A percentile compares a stretch with the other conserved stretches of the same genome.
phyloP scores from a whole-genome alignment of 306 rosid genomes.

The Dicorynia guianensis region DNA sequence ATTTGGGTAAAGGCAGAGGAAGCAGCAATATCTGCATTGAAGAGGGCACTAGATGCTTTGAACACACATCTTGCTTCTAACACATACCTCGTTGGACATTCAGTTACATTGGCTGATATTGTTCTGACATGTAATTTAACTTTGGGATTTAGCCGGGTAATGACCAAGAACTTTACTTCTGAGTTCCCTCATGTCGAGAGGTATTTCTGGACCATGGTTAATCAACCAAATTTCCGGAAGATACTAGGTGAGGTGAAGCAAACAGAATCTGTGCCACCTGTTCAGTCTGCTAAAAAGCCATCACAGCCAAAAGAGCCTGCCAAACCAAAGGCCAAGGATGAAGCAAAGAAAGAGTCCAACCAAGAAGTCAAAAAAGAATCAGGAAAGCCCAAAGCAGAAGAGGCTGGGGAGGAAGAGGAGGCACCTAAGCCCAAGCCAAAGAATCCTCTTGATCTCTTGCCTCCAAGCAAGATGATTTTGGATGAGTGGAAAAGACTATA shows the following conservation, averaged over 20 bases:
- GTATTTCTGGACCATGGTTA: conserved; percentile 76
- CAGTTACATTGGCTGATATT: conserved; percentile 68
- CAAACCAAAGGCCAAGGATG: conserved; percentile 55
- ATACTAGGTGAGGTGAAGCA: conserved; percentile 68
- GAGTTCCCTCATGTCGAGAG: conserved; percentile 79
- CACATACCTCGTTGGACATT: conserved; percentile 71
- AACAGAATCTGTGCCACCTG: conserved; percentile 51
- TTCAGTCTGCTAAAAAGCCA: conserved; percentile 60
- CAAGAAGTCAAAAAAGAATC: conserved; percentile 38
- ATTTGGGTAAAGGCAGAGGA: conserved; percentile 61
- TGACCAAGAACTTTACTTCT: conserved; percentile 63
- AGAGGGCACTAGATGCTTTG: conserved; percentile 62
- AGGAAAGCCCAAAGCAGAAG: conserved; percentile 43
- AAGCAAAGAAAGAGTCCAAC: conserved; percentile 57
- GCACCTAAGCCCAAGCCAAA: conserved; percentile 74
- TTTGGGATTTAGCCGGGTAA: conserved; percentile 39
- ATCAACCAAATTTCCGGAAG: conserved; percentile 68
- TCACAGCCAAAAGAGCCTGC: conserved; percentile 54
- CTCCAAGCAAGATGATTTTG: conserved; percentile 70
- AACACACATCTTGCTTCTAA: conserved; percentile 63
- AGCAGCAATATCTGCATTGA: conserved; percentile 55
- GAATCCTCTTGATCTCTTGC: conserved; percentile 71
- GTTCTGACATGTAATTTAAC: conserved; percentile 51
- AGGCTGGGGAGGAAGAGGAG: conserved; percentile 52
- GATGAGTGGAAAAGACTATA: conserved; percentile 80